Conservation (phyloP, 805 yeast species). For the Grigorovia humatica region DNA sequence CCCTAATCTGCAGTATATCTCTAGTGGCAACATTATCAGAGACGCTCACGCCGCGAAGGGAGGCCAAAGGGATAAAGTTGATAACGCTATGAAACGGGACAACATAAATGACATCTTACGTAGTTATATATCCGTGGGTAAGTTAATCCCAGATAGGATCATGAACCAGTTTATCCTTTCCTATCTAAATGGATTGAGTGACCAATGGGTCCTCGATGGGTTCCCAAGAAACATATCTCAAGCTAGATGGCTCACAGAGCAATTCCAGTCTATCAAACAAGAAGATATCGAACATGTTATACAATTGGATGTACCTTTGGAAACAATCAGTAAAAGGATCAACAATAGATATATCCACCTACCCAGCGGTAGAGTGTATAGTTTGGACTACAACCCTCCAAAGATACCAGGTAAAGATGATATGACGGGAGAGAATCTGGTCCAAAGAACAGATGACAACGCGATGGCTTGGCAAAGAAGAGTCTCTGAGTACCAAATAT, state of each 20-base stretch:
- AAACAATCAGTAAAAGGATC: constrained; percentile 71
- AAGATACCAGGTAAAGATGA: constrained; percentile 73
- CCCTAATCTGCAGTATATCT: constrained; percentile 46
- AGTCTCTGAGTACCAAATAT: constrained; percentile 47
- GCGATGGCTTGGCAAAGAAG: constrained; percentile 61
- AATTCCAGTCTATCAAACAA: constrained; percentile 28
- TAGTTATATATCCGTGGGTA: constrained; percentile 33
- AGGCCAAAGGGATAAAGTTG: too few species aligned
- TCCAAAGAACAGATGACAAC: constrained; percentile 76
- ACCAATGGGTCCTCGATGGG: constrained; percentile 79
- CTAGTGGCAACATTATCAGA: constrained; percentile 81
- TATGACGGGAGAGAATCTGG: constrained; percentile 76
- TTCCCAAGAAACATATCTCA: constrained; percentile 77
- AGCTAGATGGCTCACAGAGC: constrained; percentile 47
- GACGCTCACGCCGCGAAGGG: background rate
- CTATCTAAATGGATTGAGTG: constrained; percentile 32
- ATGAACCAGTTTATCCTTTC: constrained; percentile 38
- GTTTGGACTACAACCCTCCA: constrained; percentile 82
- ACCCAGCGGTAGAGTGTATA: constrained; percentile 80
- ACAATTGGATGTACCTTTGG: constrained; percentile 76
- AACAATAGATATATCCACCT: constrained; percentile 78
- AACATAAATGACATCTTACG: background rate
- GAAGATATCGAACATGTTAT: constrained; percentile 63
- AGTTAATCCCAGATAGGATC: constrained; percentile 59
- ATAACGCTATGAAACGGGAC: background rate